Conservation (phyloP, 2,329 filamentous ascomycete species). For the Fusarium sp. region DNA sequence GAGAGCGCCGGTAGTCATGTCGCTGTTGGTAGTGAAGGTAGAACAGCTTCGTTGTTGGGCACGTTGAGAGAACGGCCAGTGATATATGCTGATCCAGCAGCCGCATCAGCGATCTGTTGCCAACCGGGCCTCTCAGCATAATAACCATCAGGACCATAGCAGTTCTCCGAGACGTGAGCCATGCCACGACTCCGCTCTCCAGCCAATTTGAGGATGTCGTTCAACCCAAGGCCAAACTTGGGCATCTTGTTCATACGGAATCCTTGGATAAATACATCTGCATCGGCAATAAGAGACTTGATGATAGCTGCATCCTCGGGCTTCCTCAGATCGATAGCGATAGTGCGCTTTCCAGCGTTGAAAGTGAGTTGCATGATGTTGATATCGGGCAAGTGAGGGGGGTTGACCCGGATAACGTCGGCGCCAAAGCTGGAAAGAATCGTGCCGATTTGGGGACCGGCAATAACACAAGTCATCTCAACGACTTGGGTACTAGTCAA, state of each 20-base stretch:
- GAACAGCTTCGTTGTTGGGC: constrained; percentile 22
- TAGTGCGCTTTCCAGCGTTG: constrained; percentile 16
- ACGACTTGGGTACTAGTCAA: constrained; percentile 1
- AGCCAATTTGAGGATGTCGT: constrained; percentile 11
- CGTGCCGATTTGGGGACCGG: constrained; percentile 8
- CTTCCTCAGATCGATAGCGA: constrained; percentile 14
- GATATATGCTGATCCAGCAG: constrained; percentile 8
- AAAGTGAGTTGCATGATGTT: constrained; percentile 16
- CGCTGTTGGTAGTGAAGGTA: constrained; percentile 40
- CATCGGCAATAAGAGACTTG: not conserved
- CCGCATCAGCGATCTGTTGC: constrained; percentile 69
- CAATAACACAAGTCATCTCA: constrained; percentile 20
- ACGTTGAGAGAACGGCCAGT: not conserved
- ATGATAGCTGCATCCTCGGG: not conserved
- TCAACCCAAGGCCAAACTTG: constrained; percentile 12
- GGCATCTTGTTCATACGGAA: constrained; percentile 25
- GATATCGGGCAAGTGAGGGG: constrained; percentile 8
- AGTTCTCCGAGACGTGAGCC: constrained; percentile 71
- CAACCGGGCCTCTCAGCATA: constrained; percentile 69
- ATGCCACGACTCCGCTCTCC: constrained; percentile 62
- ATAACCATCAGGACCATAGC: constrained; percentile 65
- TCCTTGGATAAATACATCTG: constrained; percentile 13
- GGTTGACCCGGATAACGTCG: constrained; percentile 6
- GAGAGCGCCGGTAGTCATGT: constrained; percentile 47
- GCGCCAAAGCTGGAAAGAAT: constrained; percentile 13